phyloP scores from a whole-genome alignment of 225 moss, liverwort and hornwort genomes.

The Bryum argenteum region DNA sequence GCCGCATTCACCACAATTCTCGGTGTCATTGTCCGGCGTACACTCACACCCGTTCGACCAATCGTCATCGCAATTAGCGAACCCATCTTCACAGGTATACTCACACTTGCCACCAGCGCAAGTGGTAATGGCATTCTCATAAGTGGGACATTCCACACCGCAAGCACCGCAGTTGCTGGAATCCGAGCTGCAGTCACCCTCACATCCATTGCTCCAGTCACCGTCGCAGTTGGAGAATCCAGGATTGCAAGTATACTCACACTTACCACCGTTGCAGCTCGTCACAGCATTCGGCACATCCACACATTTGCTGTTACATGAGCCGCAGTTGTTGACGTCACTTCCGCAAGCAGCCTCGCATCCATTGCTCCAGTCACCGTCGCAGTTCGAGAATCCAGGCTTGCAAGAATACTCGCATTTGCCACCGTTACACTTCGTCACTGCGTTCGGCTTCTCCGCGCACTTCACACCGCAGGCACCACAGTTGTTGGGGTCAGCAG shows the following conservation, averaged over 20 bases:
- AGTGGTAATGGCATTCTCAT: not conserved
- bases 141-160: not conserved
- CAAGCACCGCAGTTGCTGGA: slow-evolving; percentile 11
- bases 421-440: not conserved
- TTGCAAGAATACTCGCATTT: not conserved
- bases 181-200: not conserved
- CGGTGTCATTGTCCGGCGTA: accelerated
- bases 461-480: not conserved
- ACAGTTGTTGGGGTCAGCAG: not conserved
- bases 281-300: not conserved
- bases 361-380: slow-evolving; percentile 15
- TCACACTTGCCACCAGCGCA: slow-evolving; percentile 25
- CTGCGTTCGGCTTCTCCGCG: not conserved
- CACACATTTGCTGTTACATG: not conserved
- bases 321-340: slow-evolving; percentile 12
- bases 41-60: slow-evolving; percentile 2
- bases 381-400: not conserved
- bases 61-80: not conserved
- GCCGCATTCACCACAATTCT: slow-evolving; percentile 16
- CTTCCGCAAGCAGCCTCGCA: not conserved
- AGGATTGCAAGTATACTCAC: not conserved
- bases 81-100: not conserved
- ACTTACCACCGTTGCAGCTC: not conserved
- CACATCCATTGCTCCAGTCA: not conserved
- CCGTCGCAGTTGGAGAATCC: not conserved